These are phyloP conservation scores for Elsinoe perseae DNA, from an alignment of 2,329 filamentous ascomycete species.

Conservation along the genomic window DNA sequence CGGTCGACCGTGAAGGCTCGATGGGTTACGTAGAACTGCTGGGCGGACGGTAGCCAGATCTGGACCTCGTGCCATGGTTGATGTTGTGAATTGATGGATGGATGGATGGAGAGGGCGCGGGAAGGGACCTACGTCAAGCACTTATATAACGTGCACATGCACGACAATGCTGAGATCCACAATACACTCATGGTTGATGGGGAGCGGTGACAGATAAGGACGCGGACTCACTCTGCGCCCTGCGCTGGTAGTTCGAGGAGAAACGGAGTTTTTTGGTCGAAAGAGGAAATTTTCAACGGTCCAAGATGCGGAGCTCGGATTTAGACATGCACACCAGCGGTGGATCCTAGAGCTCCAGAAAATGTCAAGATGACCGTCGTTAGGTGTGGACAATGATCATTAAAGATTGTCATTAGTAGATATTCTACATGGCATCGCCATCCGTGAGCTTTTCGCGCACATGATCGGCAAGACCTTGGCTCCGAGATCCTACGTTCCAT, in stretches of 20 bases:
- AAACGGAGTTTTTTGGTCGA: not conserved
- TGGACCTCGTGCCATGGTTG: not conserved
- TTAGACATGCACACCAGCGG: not conserved
- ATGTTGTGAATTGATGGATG: not conserved
- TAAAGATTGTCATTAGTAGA: not conserved
- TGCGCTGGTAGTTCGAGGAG: not conserved
- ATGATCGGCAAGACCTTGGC: not conserved
- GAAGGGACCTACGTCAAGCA: not conserved
- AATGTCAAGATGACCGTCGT: too few relatives aligned
- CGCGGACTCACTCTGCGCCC: not conserved
- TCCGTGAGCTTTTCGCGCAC: not conserved
- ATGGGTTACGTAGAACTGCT: not conserved
- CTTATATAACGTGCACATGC: not conserved
- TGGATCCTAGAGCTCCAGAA: too few relatives aligned
- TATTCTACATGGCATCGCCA: not conserved
- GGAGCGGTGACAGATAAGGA: not conserved
- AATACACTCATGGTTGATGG: not conserved
- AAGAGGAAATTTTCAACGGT: slow-evolving; percentile 8
- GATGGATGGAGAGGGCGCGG: too few relatives aligned
- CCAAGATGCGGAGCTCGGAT: not conserved
- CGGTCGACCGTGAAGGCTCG: not conserved
- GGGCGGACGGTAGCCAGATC: not conserved
- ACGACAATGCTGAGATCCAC: not conserved
- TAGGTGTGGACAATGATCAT: not conserved
- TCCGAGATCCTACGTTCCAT: not conserved